phyloP scores from a whole-genome alignment of 768 basidiomycete species.

The Pulveroboletus sp. region DNA sequence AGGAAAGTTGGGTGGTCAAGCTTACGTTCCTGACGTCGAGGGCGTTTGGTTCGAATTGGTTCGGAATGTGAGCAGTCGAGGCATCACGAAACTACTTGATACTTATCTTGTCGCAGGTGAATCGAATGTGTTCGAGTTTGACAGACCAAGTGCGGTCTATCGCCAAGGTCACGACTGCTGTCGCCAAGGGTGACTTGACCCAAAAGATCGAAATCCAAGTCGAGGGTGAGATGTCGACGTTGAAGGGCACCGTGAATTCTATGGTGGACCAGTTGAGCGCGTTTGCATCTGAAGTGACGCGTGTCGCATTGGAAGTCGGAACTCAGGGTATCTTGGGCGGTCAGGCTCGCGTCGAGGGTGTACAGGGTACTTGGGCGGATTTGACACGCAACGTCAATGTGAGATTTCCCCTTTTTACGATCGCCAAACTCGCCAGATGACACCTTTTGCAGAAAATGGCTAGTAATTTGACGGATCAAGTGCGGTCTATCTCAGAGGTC shows the following conservation, averaged over 20 bases:
- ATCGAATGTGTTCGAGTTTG: constrained; percentile 75
- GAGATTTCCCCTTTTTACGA: constrained; percentile 3
- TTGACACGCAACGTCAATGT: constrained; percentile 89
- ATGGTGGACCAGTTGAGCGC: constrained; percentile 91
- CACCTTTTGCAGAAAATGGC: constrained; percentile 69
- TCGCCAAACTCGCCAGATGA: not conserved
- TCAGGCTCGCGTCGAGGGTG: constrained; percentile 85
- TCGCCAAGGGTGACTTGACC: constrained; percentile 86
- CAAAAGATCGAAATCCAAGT: constrained; percentile 92
- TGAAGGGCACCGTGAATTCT: constrained; percentile 84
- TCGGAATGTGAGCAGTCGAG: constrained; percentile 47
- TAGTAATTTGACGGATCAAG: constrained; percentile 78
- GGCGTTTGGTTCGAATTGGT: constrained; percentile 90
- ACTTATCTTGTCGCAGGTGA: constrained; percentile 43
- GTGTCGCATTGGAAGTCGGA: constrained; percentile 85
- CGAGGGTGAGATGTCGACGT: constrained; percentile 80
- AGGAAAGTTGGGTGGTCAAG: constrained; percentile 86
- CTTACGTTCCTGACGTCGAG: constrained; percentile 82
- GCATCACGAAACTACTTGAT: not conserved
- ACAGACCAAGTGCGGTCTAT: constrained; percentile 83
- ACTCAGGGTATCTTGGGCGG: constrained; percentile 89
- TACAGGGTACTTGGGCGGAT: constrained; percentile 91
- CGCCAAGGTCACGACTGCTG: constrained; percentile 81
- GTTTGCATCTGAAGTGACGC: constrained; percentile 78
- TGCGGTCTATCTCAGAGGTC: constrained; percentile 86